These are phyloP conservation scores for Coemansia sp. DNA, from an alignment of 192 early-diverging fungal genomes.

Conservation along the genomic window DNA sequence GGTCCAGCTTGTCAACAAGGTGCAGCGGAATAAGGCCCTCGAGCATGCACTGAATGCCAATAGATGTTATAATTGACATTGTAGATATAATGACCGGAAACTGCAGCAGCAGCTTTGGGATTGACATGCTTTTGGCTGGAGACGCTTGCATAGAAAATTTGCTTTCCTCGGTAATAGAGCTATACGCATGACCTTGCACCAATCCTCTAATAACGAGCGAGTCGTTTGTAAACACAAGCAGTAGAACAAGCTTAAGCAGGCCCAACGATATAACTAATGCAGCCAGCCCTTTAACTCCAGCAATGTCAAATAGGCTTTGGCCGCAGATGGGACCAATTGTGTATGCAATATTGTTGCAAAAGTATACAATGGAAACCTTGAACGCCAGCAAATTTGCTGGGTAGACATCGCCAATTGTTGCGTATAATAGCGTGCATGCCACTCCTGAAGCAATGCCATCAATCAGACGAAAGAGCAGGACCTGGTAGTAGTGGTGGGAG, in stretches of 20 bases:
- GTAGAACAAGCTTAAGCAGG: conserved; percentile 16
- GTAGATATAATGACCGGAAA: conserved; percentile 30
- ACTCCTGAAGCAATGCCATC: conserved; percentile 36
- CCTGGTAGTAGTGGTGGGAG: conserved; percentile 27
- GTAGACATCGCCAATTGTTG: conserved; percentile 39
- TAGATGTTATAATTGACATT: conserved; percentile 10
- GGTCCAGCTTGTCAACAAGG: conserved; percentile 16
- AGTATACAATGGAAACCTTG: conserved; percentile 34
- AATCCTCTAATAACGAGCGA: conserved; percentile 9
- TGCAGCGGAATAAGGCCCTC: conserved; percentile 33
- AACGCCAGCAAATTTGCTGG: conserved; percentile 33
- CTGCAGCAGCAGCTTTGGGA: conserved; percentile 5
- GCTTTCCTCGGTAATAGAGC: neutral
- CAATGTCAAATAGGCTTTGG: conserved; percentile 16
- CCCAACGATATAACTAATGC: conserved; percentile 30
- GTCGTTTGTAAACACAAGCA: conserved; percentile 17
- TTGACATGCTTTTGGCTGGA: neutral
- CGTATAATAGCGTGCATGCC: conserved; percentile 32
- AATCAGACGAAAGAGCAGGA: conserved; percentile 29
- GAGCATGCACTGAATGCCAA: conserved; percentile 37
- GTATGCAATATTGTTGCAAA: conserved; percentile 42
- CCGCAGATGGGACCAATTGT: conserved; percentile 40
- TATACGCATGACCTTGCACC: neutral
- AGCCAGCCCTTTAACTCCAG: conserved; percentile 21
- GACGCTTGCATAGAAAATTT: neutral